A percentile compares a stretch with the other conserved stretches of the same genome.
Evolutionary conservation across 1,139 yeast genomes (phyloP).

Genomic region (Debaryomycetaceae sp.): DNA sequence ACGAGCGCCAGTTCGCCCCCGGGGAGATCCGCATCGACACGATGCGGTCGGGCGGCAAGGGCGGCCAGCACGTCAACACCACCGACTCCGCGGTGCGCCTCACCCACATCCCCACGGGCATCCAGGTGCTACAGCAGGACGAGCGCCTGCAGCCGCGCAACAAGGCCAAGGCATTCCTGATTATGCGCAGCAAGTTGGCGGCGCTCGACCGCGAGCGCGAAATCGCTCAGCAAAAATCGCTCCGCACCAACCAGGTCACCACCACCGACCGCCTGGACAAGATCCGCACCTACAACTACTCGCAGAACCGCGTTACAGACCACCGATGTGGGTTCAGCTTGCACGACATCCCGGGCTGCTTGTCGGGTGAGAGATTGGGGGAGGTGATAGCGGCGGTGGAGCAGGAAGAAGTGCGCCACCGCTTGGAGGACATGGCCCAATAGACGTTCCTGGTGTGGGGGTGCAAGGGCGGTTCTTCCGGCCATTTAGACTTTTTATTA

Average conservation of each 20-base stretch:
- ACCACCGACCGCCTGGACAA: conserved; percentile 91
- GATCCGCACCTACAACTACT: conserved; percentile 87
- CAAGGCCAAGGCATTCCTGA: conserved; percentile 88
- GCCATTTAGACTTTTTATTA: too few relatives aligned
- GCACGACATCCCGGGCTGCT: conserved; percentile 76
- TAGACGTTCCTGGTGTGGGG: too few relatives aligned
- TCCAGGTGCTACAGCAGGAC: conserved; percentile 86
- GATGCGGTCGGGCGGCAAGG: conserved; percentile 96
- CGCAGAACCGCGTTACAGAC: conserved; percentile 90
- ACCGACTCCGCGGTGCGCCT: conserved; percentile 96
- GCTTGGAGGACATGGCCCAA: conserved; percentile 18
- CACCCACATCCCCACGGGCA: conserved; percentile 89
- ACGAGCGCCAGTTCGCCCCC: conserved; percentile 73
- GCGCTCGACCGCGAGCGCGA: conserved; percentile 69
- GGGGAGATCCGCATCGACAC: conserved; percentile 91
- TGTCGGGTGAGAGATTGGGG: conserved; percentile 68
- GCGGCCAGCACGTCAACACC: conserved; percentile 98
- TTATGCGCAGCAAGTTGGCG: conserved; percentile 78
- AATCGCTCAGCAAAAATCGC: conserved; percentile 58
- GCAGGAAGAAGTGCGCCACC: conserved; percentile 23
- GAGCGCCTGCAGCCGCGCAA: conserved; percentile 93
- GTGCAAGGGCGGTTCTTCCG: too few relatives aligned
- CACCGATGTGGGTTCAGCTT: conserved; percentile 81
- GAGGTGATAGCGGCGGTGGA: conserved; percentile 42
- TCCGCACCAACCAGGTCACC: conserved; percentile 79